phyloP scores from a whole-genome alignment of 1,284 basidiomycete genomes.

The Ceratobasidium sp. region DNA sequence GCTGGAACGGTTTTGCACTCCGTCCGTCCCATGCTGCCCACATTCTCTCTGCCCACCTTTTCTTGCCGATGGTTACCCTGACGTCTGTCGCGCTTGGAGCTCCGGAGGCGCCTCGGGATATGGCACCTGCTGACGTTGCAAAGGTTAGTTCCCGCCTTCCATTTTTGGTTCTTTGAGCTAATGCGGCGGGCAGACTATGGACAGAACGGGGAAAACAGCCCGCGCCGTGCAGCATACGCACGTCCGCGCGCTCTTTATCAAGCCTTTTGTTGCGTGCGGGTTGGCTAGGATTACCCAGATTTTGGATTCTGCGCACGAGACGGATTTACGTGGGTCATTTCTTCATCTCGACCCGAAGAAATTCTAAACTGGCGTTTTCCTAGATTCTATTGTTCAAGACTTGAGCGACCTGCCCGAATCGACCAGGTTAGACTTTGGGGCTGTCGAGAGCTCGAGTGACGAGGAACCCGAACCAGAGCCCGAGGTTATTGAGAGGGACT shows the following conservation, averaged over 20 bases:
- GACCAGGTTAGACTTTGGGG: constrained; percentile 14
- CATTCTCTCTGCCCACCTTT: constrained; percentile 5
- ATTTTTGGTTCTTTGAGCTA: neutral
- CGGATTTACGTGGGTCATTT: constrained; percentile 19
- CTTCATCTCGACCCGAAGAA: neutral
- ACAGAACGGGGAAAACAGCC: constrained; percentile 34
- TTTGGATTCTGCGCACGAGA: constrained; percentile 5
- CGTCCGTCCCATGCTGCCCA: constrained; percentile 15
- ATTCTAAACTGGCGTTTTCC: neutral
- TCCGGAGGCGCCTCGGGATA: neutral
- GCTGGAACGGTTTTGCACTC: constrained; percentile 29
- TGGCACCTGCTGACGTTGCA: neutral
- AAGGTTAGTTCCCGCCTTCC: neutral
- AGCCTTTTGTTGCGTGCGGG: constrained; percentile 21
- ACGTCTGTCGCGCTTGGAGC: constrained; percentile 3
- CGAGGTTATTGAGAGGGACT: constrained; percentile 2
- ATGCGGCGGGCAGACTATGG: constrained; percentile 22
- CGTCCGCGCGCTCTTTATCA: constrained; percentile 28
- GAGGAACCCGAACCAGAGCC: neutral
- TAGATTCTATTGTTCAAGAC: constrained; percentile 28
- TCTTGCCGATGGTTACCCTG: constrained; percentile 9
- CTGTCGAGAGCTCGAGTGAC: constrained; percentile 1
- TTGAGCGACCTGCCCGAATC: constrained; percentile 16
- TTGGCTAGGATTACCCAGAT: constrained; percentile 19
- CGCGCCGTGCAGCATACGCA: constrained; percentile 17